Base-by-base conservation (phyloP, 169 alveolate genomes). In the Plasmodium falciparum region DNA sequence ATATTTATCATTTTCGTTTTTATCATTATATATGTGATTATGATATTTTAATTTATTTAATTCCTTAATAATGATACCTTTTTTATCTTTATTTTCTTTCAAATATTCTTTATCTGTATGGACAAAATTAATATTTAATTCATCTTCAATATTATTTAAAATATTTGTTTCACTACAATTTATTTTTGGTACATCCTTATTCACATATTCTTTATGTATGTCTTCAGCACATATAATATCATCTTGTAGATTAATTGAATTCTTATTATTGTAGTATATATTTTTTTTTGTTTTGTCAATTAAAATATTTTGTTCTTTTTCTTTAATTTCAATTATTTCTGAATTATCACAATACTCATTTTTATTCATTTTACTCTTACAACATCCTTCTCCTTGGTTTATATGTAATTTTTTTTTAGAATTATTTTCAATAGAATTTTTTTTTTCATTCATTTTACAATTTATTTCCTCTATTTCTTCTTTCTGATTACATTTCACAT, bases 321-420 rank as follows among this genome's bases (percentile, higher is more conserved):
- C 61, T 63, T 67, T 75, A 65, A 5, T 58, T 75, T 50, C 74
- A 61, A 39, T 62, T 45, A 62, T 20, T 47, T 75, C 56, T 67
- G 74, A 61, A 15, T 61, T 15, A 75, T 62, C 13, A 61, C 7
- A n/a, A 61, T 75, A 43, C 63, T 39, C 22, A 75, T 50, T 33
- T 43, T 75, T 63, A 24, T 74, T 26, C 43, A 15, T 47, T 63
- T 56, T 56, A 56, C 47, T 39, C 11, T 7, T 39, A 39, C 47
- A 39, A 39, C 11, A 56, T 56, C 2, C 11, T 56, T 56, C 8
- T 8, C 22, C 65, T 56, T 52, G 22, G 75, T 56, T 63, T 47
- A 65, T 26, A 47, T 47, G 43, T 75, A 75, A 63, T 75, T 12
- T 65, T 17, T 75, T 54, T 15, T 33, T 20, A 50, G 43, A 24